Evolutionary conservation across 306 rosid genomes (phyloP), one percentile per base, ranked within the genome.

Genomic region (Phaseolus lunatus): DNA sequence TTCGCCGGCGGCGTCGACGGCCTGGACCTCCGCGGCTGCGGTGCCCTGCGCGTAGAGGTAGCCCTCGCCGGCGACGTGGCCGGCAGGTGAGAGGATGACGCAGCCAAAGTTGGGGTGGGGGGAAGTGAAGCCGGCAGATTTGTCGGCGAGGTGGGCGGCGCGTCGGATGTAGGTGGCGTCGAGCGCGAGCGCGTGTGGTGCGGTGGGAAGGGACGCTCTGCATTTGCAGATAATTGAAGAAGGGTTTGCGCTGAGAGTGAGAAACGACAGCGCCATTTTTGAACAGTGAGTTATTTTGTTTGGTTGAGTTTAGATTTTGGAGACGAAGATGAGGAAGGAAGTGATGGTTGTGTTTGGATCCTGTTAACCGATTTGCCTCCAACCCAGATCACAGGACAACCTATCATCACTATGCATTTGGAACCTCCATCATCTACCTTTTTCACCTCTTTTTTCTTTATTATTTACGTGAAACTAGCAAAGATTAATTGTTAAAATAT

Each of bases 41-140:
- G 98, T 88, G 7, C 98, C 98, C 85, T 92, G 96, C 0, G 97
- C 97, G 41, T 88, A 95, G 48, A 95, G 97, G 85, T 80, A 90
- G 4, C 93, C 98, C 83, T 92, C 93, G 12, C 96, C 96, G 41
- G 95, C 87, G 20, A 95, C 77, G 7, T 57, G 24, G 19, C 92
- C 89, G 13, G 88, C 4, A 0, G 89, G 48, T 7, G 96, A 76
- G 75, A 93, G 82, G 70, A 95, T 81, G 78, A 92, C 88, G 80
- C 98, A 92, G 65, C 98, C 98, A 47, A 90, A 90, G 72, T 92
- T 94, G 35, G 97, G 97, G 80, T 95, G 97, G 18, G 97, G 97
- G 26, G 93, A 88, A 13, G 96, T 85, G 85, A 89, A 87, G 18
- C 98, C 97, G 22, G 97, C 91, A 9, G 96, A 92, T 52, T 85